Evolutionary conservation across 2,329 filamentous ascomycete species (phyloP).

Genomic region (Cladosporium colombiae): DNA sequence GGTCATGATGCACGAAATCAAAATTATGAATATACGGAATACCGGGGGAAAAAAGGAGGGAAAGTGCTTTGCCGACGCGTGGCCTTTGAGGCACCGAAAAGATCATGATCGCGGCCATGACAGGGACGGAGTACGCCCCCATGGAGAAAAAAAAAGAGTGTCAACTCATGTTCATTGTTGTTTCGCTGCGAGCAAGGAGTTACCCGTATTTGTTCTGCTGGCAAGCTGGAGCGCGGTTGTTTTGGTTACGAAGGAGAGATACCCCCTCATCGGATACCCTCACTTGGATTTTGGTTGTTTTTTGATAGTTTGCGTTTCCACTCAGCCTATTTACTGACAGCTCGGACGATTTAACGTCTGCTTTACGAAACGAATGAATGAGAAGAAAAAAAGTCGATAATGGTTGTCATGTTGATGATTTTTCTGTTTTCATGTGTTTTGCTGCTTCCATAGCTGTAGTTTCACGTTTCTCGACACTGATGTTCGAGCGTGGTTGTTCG

Average conservation of each 20-base stretch:
- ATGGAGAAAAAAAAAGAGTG: constrained; percentile 14
- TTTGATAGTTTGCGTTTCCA: not conserved
- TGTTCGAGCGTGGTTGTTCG: not conserved
- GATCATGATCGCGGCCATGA: not conserved
- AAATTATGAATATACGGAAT: not conserved
- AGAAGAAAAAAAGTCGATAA: not conserved
- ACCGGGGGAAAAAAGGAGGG: not conserved
- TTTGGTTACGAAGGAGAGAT: constrained; percentile 10
- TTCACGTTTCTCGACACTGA: not conserved
- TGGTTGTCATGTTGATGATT: not conserved
- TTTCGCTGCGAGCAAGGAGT: not conserved
- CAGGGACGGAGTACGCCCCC: not conserved
- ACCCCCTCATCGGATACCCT: constrained; percentile 14
- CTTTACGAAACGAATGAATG: not conserved
- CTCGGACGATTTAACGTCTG: not conserved
- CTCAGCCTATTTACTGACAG: not conserved
- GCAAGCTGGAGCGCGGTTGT: not conserved
- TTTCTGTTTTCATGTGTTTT: not conserved
- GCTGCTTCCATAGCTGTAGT: not conserved
- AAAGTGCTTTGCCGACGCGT: not conserved
- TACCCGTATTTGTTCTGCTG: not conserved
- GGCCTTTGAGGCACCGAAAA: not conserved
- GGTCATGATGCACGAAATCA: not conserved
- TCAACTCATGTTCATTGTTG: constrained; percentile 13
- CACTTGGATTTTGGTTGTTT: not conserved